Conservation (phyloP, 176 grass and related monocot species). For the Ampelocalamus luodianensis region DNA sequence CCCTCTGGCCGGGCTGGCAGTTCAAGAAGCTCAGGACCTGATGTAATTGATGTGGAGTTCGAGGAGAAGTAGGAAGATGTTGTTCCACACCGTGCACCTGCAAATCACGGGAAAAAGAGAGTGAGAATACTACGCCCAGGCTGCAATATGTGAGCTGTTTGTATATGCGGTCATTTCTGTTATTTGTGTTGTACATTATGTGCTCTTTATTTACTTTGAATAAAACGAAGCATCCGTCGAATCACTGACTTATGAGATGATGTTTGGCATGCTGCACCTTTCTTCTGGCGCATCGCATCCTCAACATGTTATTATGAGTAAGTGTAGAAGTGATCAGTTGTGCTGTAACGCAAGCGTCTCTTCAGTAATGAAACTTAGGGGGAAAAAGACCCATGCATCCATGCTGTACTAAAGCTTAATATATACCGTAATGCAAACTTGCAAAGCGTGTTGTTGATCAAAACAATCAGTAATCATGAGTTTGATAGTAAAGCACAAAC, state of each 20-base stretch:
- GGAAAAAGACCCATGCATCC: neutral
- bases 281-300: neutral
- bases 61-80: slow-evolving; percentile 74
- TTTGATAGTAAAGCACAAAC: too few species aligned
- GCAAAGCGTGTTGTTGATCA: neutral
- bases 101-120: slow-evolving; percentile 1
- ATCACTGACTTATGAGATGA: neutral
- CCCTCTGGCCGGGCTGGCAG: slow-evolving; percentile 53
- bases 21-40: slow-evolving; percentile 64
- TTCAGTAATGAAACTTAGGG: neutral
- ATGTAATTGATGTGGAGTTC: slow-evolving; percentile 90
- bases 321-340: slow-evolving; percentile 1
- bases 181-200: slow-evolving; percentile 43
- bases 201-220: slow-evolving; percentile 1
- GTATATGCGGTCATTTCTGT: neutral
- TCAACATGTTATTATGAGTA: neutral
- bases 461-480: too few species aligned
- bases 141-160: neutral
- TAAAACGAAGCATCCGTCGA: neutral
- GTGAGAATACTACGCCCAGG: neutral
- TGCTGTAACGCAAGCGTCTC: neutral
- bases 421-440: neutral
- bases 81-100: neutral
- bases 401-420: neutral
- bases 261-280: neutral